Base-by-base conservation (phyloP, 805 yeast genomes). In the Yamadazyma nakazawae region DNA sequence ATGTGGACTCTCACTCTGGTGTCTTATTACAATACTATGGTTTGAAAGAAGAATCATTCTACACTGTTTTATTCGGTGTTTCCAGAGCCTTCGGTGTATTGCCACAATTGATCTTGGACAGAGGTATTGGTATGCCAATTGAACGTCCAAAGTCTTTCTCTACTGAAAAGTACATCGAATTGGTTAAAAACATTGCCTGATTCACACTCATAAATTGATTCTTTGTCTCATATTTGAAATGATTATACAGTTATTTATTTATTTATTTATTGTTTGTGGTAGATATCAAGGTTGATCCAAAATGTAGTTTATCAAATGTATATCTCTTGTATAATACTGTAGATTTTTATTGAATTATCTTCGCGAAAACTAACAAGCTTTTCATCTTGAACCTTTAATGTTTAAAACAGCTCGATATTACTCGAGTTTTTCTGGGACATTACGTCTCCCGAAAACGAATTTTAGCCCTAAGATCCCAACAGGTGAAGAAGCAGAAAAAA, bases 141-240 rank as follows among this genome's bases (percentile, higher is more conserved):
- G 94, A 86, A 70, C 79, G 94, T 65, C 94, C 94, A 62, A 85
- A 82, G 76, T 72, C 96, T 53, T 88, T 89, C 88, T 87, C 96
- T 52, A 88, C 96, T 55, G 92, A 88, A 74, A 89, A 89, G 75
- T 88, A 85, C 78, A 83, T 81, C 65, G 89, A 88, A 78, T 74
- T 88, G 68, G 95, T 85, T 62, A 75, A 79, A 58, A 65, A 58
- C 62, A 65, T 68, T 53, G 45, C 52, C 48, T 52, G 40, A 47
- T 24, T 44, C 39, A 17, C 19, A 11, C 12, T 12, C 32, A 28
- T 18, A 16, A 18, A 18, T n/a, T 19, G 43, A n/a, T 17, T n/a
- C 32, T 9, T 18, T 26, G 14, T 28, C 32, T 26, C 16, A 35
- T 24, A 42, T 34, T 34, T n/a, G 39, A 38, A 44, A 21, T 44